Base-by-base conservation (phyloP, 1,139 yeast species). In the Hanseniaspora sp. region DNA sequence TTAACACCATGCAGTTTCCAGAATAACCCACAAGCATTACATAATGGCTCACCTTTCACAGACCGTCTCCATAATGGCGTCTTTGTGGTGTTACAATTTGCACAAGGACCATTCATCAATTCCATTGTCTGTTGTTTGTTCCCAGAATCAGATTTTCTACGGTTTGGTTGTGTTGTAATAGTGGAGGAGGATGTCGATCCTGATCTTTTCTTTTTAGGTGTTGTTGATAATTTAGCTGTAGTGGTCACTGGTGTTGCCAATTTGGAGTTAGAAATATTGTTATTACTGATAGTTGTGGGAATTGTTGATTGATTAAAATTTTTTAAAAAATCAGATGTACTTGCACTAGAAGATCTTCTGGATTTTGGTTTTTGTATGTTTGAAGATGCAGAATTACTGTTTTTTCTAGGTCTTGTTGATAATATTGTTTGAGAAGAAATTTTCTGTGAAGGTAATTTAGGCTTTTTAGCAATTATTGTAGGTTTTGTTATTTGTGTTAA, bases 1-100 rank as follows among this genome's bases (percentile, higher is more conserved):
- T 92, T 95, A 40, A 92, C 88, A 28, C 97, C 98, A 65, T 90
- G 97, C 45, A 90, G 74, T 68, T 90, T 90, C 62, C 86, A 74
- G 63, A 92, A 90, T 57, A 90, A 72, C 0, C 97, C 97, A 71
- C 97, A 90, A 0, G 97, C 97, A 68, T 90, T 92, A 66, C 97
- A 90, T 58, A 90, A 73, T 1, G 95, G 95, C 63, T 86, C 87
- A 8, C 96, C 96, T 30, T 85, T 85, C 30, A 92, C 92, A 64
- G 87, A 92, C 56, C 96, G 75, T 64, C 98, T 77, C 97, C 97
- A 90, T 44, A 92, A 72, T 1, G 98, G 97, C 0, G 98, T 90
- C 6, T 95, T 90, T 63, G 80, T 86, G 0, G 98, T 90, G 62
- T 83, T 82, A 69, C 98, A 90, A 69, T 92, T 92, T 29, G 92